These are phyloP conservation scores for Sanghuangporus sanghuang DNA, from an alignment of 1,284 basidiomycete species.

Conservation along the genomic window DNA sequence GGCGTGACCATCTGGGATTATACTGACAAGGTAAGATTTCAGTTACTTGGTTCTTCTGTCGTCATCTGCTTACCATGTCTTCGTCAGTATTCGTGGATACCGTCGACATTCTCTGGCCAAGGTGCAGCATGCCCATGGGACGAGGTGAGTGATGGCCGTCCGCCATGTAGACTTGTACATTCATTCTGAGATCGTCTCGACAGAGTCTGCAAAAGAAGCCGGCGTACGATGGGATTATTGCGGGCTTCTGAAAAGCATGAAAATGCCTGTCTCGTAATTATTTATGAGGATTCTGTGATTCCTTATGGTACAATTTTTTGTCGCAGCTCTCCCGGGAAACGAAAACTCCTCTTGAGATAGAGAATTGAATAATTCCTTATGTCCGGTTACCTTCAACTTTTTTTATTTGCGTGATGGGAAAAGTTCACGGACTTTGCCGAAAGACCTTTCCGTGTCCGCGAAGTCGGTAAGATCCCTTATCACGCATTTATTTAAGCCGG, in stretches of 20 bases:
- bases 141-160: constrained; percentile 8
- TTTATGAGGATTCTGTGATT: too few relatives aligned
- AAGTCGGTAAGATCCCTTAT: too few relatives aligned
- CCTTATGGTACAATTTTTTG: too few relatives aligned
- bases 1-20: constrained; percentile 42
- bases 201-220: constrained; percentile 22
- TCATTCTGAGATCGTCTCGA: background rate
- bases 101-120: constrained; percentile 21
- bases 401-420: too few relatives aligned
- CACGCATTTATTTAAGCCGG: too few relatives aligned
- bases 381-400: too few relatives aligned
- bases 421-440: too few relatives aligned
- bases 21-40: constrained; percentile 33
- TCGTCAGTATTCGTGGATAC: constrained; percentile 23
- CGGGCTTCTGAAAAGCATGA: constrained; percentile 11
- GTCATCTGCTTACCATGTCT: background rate
- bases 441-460: too few relatives aligned
- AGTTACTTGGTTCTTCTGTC: background rate
- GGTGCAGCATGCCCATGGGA: constrained; percentile 25
- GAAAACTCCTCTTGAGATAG: too few relatives aligned
- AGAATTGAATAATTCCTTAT: too few relatives aligned
- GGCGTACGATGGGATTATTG: constrained; percentile 21
- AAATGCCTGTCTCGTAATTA: too few relatives aligned
- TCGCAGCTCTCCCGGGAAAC: too few relatives aligned
- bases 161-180: background rate